A percentile compares a stretch with the other conserved stretches of the same genome.
phyloP scores from a whole-genome alignment of 257 asterid genomes.

The Nicotiana otophora region DNA sequence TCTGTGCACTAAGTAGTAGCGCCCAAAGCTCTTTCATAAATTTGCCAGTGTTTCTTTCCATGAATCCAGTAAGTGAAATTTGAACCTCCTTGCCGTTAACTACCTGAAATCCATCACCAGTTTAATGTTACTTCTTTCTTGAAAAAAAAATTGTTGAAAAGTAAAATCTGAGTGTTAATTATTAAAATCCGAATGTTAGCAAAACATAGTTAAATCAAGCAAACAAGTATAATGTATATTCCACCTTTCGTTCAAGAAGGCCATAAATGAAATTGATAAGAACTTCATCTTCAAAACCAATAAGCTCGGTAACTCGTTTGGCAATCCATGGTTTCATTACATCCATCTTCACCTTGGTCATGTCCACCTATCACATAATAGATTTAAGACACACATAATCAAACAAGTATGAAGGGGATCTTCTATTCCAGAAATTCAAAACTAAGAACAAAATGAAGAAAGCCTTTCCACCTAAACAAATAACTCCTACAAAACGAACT shows the following conservation, averaged over 20 bases:
- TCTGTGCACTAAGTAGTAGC: constrained; percentile 87
- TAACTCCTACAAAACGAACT: not conserved
- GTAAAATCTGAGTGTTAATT: not conserved
- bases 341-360: constrained; percentile 87
- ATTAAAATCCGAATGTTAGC: not conserved
- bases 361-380: constrained; percentile 61
- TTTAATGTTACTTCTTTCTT: not conserved
- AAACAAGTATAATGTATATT: not conserved
- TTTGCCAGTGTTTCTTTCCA: constrained; percentile 98
- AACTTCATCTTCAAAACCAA: constrained; percentile 98
- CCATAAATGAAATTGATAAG: constrained; percentile 85
- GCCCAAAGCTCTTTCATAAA: constrained; percentile 97
- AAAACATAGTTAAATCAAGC: not conserved
- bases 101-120: constrained; percentile 44
- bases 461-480: constrained; percentile 14
- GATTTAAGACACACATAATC: not conserved
- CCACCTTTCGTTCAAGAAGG: constrained; percentile 94
- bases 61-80: constrained; percentile 89
- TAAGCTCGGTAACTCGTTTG: constrained; percentile 89
- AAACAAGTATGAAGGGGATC: constrained; percentile 6
- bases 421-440: constrained; percentile 5
- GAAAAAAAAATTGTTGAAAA: not conserved
- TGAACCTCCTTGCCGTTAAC: constrained; percentile 94
- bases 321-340: constrained; percentile 98
- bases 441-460: constrained; percentile 4